phyloP scores from a whole-genome alignment of 805 yeast species.

The Candida endomychidarum region DNA sequence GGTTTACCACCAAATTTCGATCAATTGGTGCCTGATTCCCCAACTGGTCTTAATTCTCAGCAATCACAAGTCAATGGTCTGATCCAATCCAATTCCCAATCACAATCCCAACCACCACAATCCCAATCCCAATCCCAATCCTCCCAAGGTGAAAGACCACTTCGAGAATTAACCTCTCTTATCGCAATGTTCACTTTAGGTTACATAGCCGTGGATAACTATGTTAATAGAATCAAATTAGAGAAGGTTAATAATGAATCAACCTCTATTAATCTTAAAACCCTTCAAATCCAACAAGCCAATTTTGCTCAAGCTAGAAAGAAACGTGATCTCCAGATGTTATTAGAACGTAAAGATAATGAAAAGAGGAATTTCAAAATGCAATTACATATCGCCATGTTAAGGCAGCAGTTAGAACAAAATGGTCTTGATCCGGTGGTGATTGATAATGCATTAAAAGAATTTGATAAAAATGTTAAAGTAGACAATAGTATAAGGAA shows the following conservation, averaged over 20 bases:
- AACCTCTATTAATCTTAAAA: conserved; percentile 36
- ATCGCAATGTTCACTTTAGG: conserved; percentile 44
- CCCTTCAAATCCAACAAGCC: conserved; percentile 44
- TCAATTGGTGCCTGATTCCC: too few relatives aligned
- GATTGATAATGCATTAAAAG: conserved; percentile 51
- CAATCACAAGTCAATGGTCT: not conserved
- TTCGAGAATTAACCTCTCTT: conserved; percentile 42
- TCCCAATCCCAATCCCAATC: conserved; percentile 2
- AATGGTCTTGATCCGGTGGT: conserved; percentile 56
- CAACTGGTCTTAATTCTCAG: too few relatives aligned
- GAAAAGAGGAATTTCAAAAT: conserved; percentile 54
- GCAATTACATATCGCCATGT: conserved; percentile 65
- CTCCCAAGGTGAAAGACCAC: conserved; percentile 11
- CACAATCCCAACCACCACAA: conserved; percentile 6
- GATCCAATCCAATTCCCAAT: not conserved
- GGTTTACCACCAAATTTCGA: conserved; percentile 23
- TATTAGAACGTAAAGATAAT: conserved; percentile 51
- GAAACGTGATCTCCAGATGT: conserved; percentile 51
- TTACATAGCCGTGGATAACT: conserved; percentile 54
- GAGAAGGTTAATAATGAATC: conserved; percentile 36
- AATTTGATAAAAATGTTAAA: conserved; percentile 58
- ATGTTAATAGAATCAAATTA: conserved; percentile 38
- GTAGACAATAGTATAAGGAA: conserved; percentile 56
- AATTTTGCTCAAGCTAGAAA: conserved; percentile 51
- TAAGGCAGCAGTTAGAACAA: conserved; percentile 61